Evolutionary conservation across 2,329 filamentous ascomycete genomes (phyloP).

Genomic region (Delphinella strobiligena): DNA sequence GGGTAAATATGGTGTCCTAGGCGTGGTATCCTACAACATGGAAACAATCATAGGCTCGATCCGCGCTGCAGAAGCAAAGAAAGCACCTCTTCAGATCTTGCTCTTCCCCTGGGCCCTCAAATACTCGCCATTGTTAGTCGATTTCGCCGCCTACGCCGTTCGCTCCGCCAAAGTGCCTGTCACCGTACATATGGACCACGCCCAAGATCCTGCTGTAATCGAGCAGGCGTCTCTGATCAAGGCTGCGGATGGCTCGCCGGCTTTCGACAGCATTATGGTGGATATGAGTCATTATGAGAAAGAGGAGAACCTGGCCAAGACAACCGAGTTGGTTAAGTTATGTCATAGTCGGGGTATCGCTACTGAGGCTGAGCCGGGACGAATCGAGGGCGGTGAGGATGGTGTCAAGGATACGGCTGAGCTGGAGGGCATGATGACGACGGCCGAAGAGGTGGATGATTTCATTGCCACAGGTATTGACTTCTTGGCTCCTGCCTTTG

Average conservation of each 20-base stretch:
- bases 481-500: slow-evolving; percentile 63
- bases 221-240: slow-evolving; percentile 22
- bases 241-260: slow-evolving; percentile 22
- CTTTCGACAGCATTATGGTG: slow-evolving; percentile 64
- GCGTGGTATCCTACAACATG: slow-evolving; percentile 35
- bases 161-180: slow-evolving; percentile 30
- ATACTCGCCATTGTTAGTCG: slow-evolving; percentile 44
- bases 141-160: slow-evolving; percentile 33
- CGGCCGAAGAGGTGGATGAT: slow-evolving; percentile 55
- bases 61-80: slow-evolving; percentile 54
- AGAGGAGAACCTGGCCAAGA: slow-evolving; percentile 55
- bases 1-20: slow-evolving; percentile 22
- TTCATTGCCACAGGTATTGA: slow-evolving; percentile 63
- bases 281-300: slow-evolving; percentile 66
- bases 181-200: slow-evolving; percentile 36
- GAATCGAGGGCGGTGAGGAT: slow-evolving; percentile 64
- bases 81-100: slow-evolving; percentile 57
- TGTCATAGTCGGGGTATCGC: slow-evolving; percentile 55
- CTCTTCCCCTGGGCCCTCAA: slow-evolving; percentile 64
- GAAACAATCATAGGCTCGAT: slow-evolving; percentile 60
- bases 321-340: slow-evolving; percentile 48
- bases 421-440: slow-evolving; percentile 52
- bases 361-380: slow-evolving; percentile 58
- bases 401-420: slow-evolving; percentile 57
- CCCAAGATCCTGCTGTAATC: slow-evolving; percentile 31